Conservation (phyloP, 2,329 filamentous ascomycete genomes). For the Scedosporium dehoogii region DNA sequence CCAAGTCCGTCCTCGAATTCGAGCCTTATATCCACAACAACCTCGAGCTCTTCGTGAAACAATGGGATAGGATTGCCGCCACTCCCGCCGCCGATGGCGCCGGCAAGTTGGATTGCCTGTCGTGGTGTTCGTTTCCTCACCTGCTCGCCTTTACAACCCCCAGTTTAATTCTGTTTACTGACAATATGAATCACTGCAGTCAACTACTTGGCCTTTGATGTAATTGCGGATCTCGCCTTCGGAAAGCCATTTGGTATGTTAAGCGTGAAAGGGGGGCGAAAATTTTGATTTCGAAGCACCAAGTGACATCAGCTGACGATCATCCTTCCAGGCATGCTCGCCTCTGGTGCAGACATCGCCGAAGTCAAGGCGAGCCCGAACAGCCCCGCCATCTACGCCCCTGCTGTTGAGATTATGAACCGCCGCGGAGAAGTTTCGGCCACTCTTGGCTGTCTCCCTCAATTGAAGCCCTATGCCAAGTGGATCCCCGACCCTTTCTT, state of each 20-base stretch:
- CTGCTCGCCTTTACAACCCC: constrained; percentile 25
- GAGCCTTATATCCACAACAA: constrained; percentile 83
- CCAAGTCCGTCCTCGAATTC: constrained; percentile 72
- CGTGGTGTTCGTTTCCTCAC: constrained; percentile 58
- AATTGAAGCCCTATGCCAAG: constrained; percentile 68
- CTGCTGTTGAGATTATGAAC: constrained; percentile 82
- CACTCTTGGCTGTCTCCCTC: constrained; percentile 64
- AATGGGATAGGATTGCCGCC: constrained; percentile 57
- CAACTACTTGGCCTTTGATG: constrained; percentile 43
- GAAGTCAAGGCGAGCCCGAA: constrained; percentile 57
- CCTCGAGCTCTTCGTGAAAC: constrained; percentile 59
- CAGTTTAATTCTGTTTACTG: neutral
- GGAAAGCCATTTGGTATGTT: constrained; percentile 51
- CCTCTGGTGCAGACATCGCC: constrained; percentile 64
- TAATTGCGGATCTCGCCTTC: constrained; percentile 40
- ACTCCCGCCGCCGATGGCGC: constrained; percentile 36
- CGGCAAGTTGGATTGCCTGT: constrained; percentile 60
- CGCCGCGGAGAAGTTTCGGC: constrained; percentile 78
- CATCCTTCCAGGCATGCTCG: constrained; percentile 27
- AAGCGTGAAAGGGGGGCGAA: too few species aligned
- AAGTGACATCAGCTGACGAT: too few species aligned
- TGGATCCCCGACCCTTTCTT: constrained; percentile 80
- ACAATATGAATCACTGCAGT: constrained; percentile 9
- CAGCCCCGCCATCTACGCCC: constrained; percentile 55
- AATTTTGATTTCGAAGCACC: neutral